These are phyloP conservation scores for Elsinoe ampelina DNA, from an alignment of 2,329 filamentous ascomycete species.

Conservation along the genomic window DNA sequence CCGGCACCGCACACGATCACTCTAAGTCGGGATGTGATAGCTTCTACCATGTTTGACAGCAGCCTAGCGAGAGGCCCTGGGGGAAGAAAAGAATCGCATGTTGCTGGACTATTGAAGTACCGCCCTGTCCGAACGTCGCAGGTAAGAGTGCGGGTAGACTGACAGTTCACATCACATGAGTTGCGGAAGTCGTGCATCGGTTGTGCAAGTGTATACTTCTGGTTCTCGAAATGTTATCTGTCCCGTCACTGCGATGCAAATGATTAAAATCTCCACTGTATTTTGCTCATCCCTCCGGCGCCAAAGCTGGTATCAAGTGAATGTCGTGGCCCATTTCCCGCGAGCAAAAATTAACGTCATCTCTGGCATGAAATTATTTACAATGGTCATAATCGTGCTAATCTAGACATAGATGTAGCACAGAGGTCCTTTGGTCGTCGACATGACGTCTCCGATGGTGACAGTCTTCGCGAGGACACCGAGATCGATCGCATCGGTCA, in stretches of 20 bases:
- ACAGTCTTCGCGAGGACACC: constrained; percentile 30
- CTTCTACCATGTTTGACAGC: too few species aligned
- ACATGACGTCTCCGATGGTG: constrained; percentile 33
- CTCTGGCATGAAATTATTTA: background rate
- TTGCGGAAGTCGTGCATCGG: too few species aligned
- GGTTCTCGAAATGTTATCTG: too few species aligned
- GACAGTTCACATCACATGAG: too few species aligned
- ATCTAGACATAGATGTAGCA: constrained; percentile 37
- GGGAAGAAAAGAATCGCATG: background rate
- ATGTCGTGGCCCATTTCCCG: background rate
- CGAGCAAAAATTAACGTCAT: background rate
- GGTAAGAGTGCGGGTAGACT: background rate
- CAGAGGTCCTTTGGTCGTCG: constrained; percentile 36
- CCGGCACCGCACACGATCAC: background rate
- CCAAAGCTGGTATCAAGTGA: constrained; percentile 2
- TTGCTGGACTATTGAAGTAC: background rate
- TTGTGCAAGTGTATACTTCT: background rate
- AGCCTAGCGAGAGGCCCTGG: background rate
- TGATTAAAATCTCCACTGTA: background rate
- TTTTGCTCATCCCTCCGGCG: background rate
- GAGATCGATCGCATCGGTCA: constrained; percentile 34
- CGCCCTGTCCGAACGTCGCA: background rate
- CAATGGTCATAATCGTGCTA: background rate
- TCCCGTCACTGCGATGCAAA: background rate
- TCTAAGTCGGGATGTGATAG: background rate